These are phyloP conservation scores for Bruguiera hainesii DNA, from an alignment of 441 rosid genomes.

Conservation along the genomic window DNA sequence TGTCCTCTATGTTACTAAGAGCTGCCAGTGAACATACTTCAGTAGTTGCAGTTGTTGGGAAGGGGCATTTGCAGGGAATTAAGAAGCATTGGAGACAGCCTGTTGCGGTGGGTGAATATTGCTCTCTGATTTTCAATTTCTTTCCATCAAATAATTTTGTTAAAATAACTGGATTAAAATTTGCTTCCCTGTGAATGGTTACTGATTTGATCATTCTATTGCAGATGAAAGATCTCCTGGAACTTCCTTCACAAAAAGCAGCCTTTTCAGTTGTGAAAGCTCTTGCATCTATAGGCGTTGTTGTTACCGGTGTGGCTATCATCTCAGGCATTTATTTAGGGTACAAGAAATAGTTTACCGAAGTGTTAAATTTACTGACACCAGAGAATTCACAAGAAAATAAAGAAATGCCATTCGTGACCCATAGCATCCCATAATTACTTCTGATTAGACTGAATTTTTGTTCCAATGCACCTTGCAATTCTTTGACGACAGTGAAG, in stretches of 20 bases:
- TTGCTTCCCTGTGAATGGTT: not conserved
- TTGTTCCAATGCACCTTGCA: too few relatives aligned
- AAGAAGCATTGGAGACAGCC: constrained; percentile 80
- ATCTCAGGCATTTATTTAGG: constrained; percentile 60
- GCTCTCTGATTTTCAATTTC: not conserved
- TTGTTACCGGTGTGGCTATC: constrained; percentile 71
- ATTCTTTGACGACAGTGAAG: too few relatives aligned
- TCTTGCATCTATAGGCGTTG: constrained; percentile 61
- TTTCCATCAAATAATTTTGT: not conserved
- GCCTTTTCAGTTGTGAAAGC: constrained; percentile 43
- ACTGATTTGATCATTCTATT: constrained; percentile 1
- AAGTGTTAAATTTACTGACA: not conserved
- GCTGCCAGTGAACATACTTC: constrained; percentile 64
- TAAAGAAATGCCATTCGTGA: too few relatives aligned
- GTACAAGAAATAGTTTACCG: constrained; percentile 34
- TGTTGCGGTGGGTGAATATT: constrained; percentile 41
- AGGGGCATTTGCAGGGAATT: constrained; percentile 90
- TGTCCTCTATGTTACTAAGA: constrained; percentile 54
- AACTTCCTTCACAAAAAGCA: constrained; percentile 52
- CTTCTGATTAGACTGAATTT: too few relatives aligned
- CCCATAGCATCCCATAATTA: too few relatives aligned
- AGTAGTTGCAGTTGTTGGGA: constrained; percentile 91
- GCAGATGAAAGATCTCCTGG: constrained; percentile 64
- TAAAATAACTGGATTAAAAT: not conserved
- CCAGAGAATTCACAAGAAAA: too few relatives aligned